phyloP scores from a whole-genome alignment of 805 yeast species.

The Candida insectorum region DNA sequence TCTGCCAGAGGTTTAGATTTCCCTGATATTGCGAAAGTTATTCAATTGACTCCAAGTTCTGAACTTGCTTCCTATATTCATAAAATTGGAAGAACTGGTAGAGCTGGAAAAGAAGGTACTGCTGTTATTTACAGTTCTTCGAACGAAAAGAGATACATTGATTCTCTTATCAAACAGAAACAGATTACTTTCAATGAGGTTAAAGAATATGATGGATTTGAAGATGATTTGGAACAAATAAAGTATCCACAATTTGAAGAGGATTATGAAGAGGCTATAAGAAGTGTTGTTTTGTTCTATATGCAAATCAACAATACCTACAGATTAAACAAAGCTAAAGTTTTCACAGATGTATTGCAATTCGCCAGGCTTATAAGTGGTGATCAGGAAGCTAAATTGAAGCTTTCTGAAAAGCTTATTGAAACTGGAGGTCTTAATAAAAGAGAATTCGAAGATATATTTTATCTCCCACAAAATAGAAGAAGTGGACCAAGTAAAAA shows the following conservation, averaged over 20 bases:
- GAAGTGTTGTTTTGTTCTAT: constrained; percentile 19
- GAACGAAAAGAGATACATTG: constrained; percentile 55
- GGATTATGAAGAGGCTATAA: constrained; percentile 6
- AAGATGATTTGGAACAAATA: constrained; percentile 24
- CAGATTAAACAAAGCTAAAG: constrained; percentile 10
- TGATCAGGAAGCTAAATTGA: constrained; percentile 6
- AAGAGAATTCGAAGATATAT: constrained; percentile 8
- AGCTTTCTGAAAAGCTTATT: neutral
- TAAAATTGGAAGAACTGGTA: constrained; percentile 93
- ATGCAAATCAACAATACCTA: constrained; percentile 20
- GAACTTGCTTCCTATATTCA: constrained; percentile 82
- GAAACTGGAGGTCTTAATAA: constrained; percentile 7
- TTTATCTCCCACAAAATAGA: constrained; percentile 9
- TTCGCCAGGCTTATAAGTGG: constrained; percentile 5
- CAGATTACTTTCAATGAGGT: constrained; percentile 53
- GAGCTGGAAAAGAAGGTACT: constrained; percentile 80
- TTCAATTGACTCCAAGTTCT: constrained; percentile 76
- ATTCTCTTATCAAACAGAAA: constrained; percentile 43
- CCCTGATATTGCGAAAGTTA: constrained; percentile 80
- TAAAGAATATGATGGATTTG: constrained; percentile 35
- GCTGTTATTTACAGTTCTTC: constrained; percentile 59
- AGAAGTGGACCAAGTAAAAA: constrained; percentile 2
- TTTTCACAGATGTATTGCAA: constrained; percentile 5
- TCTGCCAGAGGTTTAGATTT: constrained; percentile 97
- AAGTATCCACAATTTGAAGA: constrained; percentile 10